These are phyloP conservation scores for Exophiala sideris DNA, from an alignment of 2,329 filamentous ascomycete genomes.

Conservation along the genomic window DNA sequence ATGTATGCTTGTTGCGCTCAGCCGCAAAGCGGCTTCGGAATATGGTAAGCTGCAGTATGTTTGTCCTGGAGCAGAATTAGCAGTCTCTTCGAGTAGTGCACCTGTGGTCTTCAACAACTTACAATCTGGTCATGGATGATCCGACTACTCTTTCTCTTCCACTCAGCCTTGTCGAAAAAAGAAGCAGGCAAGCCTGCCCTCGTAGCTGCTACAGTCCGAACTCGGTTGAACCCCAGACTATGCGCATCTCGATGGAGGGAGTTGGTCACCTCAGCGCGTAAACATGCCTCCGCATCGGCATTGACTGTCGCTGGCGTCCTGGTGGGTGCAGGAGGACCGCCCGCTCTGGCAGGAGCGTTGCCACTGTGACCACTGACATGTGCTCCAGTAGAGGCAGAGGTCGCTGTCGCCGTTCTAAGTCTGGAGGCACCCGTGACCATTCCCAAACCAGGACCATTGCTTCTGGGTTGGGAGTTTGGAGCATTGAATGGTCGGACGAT, in stretches of 20 bases:
- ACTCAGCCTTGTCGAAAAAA: not conserved
- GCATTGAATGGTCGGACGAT: not conserved
- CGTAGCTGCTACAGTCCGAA: not conserved
- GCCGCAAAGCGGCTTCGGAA: not conserved
- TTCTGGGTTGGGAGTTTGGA: not conserved
- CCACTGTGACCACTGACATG: too few relatives aligned
- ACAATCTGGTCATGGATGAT: not conserved
- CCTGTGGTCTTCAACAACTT: not conserved
- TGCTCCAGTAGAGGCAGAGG: too few relatives aligned
- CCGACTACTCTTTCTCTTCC: not conserved
- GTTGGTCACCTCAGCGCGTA: too few relatives aligned
- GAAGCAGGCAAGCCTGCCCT: not conserved
- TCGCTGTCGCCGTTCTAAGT: too few relatives aligned
- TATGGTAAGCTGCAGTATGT: not conserved
- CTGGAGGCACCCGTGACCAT: too few relatives aligned
- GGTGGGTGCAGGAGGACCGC: too few relatives aligned
- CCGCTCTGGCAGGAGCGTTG: too few relatives aligned
- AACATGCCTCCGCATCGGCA: too few relatives aligned
- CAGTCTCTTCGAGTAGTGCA: not conserved
- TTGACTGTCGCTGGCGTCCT: too few relatives aligned
- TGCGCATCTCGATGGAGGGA: not conserved
- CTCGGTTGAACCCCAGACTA: not conserved
- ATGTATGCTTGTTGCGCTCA: not conserved
- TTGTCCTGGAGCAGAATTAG: not conserved
- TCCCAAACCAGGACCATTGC: not conserved